A percentile compares a stretch with the other conserved stretches of the same genome.
Conservation (phyloP, 768 basidiomycete genomes). For the Sporobolomyces roseus region DNA sequence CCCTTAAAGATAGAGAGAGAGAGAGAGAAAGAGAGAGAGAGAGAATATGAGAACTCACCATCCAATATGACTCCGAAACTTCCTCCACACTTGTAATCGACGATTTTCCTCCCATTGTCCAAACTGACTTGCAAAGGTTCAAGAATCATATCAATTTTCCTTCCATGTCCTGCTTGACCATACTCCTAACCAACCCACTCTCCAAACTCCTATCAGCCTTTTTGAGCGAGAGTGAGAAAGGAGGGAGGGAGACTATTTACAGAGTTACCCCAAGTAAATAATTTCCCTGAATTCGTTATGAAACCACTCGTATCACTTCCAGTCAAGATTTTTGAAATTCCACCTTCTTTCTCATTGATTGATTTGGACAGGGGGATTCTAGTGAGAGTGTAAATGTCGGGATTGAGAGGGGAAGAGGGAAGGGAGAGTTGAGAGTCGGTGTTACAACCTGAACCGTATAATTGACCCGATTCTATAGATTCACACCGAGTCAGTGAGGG, state of each 20-base stretch:
- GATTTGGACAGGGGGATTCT: neutral
- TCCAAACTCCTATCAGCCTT: no score
- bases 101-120: conserved; percentile 18
- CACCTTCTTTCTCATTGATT: conserved; percentile 20
- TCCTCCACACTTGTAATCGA: conserved; percentile 40
- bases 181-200: conserved; percentile 31
- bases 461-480: conserved; percentile 16
- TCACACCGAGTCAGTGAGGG: neutral
- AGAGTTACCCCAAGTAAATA: conserved; percentile 40
- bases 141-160: conserved; percentile 35
- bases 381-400: conserved; percentile 25
- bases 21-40: neutral
- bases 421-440: conserved; percentile 38
- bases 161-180: conserved; percentile 32
- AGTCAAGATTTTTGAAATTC: conserved; percentile 13
- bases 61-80: conserved; percentile 36
- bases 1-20: neutral
- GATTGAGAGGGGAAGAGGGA: neutral
- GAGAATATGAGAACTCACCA: conserved; percentile 16
- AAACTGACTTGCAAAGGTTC: conserved; percentile 13
- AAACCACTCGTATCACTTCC: conserved; percentile 36
- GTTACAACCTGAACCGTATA: conserved; percentile 41
- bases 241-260: neutral
- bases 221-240: no score
- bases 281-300: conserved; percentile 27